A percentile compares a stretch with the other conserved stretches of the same genome.
These are phyloP conservation scores for Coprinopsis marcescibilis DNA, from an alignment of 768 basidiomycete genomes.

Conservation along the genomic window DNA sequence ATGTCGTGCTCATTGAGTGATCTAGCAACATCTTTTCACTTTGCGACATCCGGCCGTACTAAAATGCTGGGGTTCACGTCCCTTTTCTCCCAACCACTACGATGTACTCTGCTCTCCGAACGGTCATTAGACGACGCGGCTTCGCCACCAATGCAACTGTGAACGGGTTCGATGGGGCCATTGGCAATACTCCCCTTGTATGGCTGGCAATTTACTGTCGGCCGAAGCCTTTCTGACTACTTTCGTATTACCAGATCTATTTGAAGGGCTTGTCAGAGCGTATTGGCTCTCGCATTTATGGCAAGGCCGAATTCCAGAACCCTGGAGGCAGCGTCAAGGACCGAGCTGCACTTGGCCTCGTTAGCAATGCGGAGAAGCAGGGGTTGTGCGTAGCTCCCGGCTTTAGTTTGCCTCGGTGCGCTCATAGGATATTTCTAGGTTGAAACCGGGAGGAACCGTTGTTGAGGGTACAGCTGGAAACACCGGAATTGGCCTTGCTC, in stretches of 20 bases:
- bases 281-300: constrained; percentile 79
- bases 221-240: background rate
- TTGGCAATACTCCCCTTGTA: constrained; percentile 93
- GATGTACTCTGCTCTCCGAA: constrained; percentile 30
- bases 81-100: constrained; percentile 16
- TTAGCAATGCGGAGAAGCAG: constrained; percentile 79
- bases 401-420: background rate
- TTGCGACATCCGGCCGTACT: constrained; percentile 1
- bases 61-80: constrained; percentile 6
- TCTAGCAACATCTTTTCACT: constrained; percentile 1
- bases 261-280: constrained; percentile 76
- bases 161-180: constrained; percentile 78
- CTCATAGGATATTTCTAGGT: constrained; percentile 29
- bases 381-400: constrained; percentile 61
- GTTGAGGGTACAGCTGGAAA: constrained; percentile 99
- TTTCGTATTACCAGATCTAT: constrained; percentile 55
- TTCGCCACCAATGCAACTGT: constrained; percentile 42
- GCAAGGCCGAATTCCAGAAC: constrained; percentile 98
- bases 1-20: constrained; percentile 34
- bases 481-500: constrained; percentile 93
- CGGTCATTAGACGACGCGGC: constrained; percentile 22
- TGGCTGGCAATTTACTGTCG: constrained; percentile 16
- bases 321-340: constrained; percentile 98
- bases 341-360: constrained; percentile 86
- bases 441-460: constrained; percentile 91